Conservation (phyloP, 2,329 filamentous ascomycete species). For the Phyllosticta ampelicida region DNA sequence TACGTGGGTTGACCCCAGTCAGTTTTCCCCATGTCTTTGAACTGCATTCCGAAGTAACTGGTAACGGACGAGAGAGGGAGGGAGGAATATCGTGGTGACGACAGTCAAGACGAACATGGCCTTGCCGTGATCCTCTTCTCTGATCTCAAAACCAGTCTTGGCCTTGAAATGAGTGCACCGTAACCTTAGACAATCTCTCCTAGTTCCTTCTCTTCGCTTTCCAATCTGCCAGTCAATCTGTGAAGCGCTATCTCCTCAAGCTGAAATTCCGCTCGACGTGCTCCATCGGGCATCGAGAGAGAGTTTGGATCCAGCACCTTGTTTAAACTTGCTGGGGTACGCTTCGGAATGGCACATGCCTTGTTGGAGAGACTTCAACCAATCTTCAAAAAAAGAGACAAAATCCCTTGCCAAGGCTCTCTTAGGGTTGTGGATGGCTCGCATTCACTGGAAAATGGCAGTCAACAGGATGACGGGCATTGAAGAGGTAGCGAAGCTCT, state of each 20-base stretch:
- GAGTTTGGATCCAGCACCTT: background rate
- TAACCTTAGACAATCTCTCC: background rate
- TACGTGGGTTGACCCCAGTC: constrained; percentile 28
- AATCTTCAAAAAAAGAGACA: background rate
- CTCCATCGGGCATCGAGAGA: background rate
- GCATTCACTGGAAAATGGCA: no score
- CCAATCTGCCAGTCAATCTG: background rate
- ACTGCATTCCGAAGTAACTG: constrained; percentile 36
- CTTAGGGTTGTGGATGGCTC: background rate
- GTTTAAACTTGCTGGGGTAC: background rate
- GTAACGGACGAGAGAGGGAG: constrained; percentile 34
- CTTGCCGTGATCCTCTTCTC: constrained; percentile 35
- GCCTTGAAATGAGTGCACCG: background rate
- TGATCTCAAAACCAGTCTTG: constrained; percentile 28
- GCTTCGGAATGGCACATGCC: background rate
- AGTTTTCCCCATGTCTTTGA: constrained; percentile 31
- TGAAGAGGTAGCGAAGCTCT: no score
- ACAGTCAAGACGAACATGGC: constrained; percentile 36
- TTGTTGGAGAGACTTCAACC: background rate
- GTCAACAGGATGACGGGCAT: no score
- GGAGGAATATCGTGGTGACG: constrained; percentile 35
- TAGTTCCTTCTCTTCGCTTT: background rate
- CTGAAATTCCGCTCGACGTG: background rate
- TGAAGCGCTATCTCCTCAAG: background rate
- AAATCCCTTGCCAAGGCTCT: background rate